Percentiles rank a stretch among this genome's conserved stretches.
phyloP scores from a whole-genome alignment of 176 grass and related monocot genomes.

The Zoysia japonica region DNA sequence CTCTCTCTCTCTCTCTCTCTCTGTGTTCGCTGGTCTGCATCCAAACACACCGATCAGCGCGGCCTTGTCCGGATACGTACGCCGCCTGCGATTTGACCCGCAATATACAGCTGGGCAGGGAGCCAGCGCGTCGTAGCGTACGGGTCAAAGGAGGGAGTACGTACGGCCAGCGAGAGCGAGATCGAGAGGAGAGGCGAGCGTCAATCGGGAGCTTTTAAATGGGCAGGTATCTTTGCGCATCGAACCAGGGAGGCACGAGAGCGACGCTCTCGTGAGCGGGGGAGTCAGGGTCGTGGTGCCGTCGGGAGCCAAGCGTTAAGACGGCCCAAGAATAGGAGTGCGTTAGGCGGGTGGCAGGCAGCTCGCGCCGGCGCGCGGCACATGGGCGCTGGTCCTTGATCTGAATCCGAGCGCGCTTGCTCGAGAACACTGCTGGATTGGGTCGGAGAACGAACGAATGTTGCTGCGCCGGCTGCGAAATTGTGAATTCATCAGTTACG shows the following conservation, averaged over 20 bases:
- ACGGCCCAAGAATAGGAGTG: constrained; percentile 16
- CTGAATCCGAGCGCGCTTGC: background rate
- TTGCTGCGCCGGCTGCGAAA: background rate
- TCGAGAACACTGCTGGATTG: too few relatives aligned
- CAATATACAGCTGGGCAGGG: background rate
- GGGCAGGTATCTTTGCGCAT: constrained; percentile 27
- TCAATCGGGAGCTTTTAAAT: constrained; percentile 13
- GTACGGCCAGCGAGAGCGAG: background rate
- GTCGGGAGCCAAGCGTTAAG: constrained; percentile 26
- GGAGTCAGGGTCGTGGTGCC: constrained; percentile 4
- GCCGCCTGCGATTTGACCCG: background rate
- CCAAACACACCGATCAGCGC: background rate
- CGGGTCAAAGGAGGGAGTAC: background rate
- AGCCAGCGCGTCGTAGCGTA: background rate
- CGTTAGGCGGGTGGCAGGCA: constrained; percentile 16
- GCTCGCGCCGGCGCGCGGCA: background rate
- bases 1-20: background rate
- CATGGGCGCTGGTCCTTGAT: constrained; percentile 6
- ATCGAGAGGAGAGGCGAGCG: background rate
- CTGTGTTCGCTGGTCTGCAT: background rate
- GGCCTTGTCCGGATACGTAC: background rate
- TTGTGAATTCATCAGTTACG: too few relatives aligned
- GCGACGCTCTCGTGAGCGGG: constrained; percentile 3
- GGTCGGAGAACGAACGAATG: background rate
- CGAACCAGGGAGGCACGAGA: constrained; percentile 31